Conservation (phyloP, 805 yeast genomes). For the Teunomyces stri region DNA sequence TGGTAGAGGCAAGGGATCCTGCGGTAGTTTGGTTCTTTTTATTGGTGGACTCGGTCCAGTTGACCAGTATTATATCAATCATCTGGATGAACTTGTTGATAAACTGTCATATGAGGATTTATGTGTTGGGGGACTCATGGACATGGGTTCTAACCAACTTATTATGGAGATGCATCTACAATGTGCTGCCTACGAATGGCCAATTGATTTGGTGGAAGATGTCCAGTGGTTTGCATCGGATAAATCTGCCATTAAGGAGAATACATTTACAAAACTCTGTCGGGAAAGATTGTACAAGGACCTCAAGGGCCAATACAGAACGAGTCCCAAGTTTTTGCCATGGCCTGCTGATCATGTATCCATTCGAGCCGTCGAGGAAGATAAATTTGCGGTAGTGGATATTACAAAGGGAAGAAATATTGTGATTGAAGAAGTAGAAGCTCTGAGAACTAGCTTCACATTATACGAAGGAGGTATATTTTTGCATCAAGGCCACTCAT, state of each 20-base stretch:
- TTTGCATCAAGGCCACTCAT: slow-evolving; percentile 90
- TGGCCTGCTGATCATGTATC: slow-evolving; percentile 79
- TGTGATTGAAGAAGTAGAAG: slow-evolving; percentile 87
- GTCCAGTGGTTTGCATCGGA: slow-evolving; percentile 52
- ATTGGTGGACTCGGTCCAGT: slow-evolving; percentile 83
- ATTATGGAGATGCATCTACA: slow-evolving; percentile 83
- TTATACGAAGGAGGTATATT: slow-evolving; percentile 90
- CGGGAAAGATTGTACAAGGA: slow-evolving; percentile 35
- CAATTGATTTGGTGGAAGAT: slow-evolving; percentile 57
- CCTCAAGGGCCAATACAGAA: slow-evolving; percentile 27
- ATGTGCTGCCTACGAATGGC: slow-evolving; percentile 89
- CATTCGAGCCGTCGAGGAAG: slow-evolving; percentile 80
- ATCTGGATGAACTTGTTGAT: slow-evolving; percentile 59
- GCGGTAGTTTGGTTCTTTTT: slow-evolving; percentile 80
- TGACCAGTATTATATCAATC: slow-evolving; percentile 77
- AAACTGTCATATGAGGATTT: slow-evolving; percentile 37
- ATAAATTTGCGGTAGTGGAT: slow-evolving; percentile 85
- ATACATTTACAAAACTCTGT: slow-evolving; percentile 32
- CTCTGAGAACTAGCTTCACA: slow-evolving; percentile 84
- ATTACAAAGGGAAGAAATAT: slow-evolving; percentile 71
- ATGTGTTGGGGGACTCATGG: slow-evolving; percentile 37
- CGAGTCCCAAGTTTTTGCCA: slow-evolving; percentile 58
- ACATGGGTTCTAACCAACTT: slow-evolving; percentile 29
- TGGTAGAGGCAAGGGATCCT: slow-evolving; percentile 69
- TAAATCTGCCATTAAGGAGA: slow-evolving; percentile 12